Base-by-base conservation (phyloP, 2,329 filamentous ascomycete genomes). In the Cercospora zeina region DNA sequence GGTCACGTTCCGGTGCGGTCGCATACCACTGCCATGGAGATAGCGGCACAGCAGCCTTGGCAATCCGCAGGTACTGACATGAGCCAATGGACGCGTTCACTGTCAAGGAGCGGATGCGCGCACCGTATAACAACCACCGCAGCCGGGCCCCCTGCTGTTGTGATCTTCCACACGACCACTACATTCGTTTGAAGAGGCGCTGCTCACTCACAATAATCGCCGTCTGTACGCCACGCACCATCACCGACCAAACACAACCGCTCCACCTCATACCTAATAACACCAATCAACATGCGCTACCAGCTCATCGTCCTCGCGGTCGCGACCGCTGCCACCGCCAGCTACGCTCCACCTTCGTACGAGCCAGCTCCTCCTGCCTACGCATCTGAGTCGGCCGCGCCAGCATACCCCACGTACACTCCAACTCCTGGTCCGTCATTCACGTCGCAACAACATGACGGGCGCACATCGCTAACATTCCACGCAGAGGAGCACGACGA, bases 131-230 rank as follows among this genome's bases (percentile, higher is more conserved):
- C 33, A 51, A 30, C 31, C 45, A 36, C 19, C 9, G 24, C 42
- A 51, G 45, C 21, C 47, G 21, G 42, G 19, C 45, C 45, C 47
- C 47, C 31, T 51, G 56, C 33, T 47, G 9, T 42, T 50, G 30
- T 58, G 16, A n/a, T 9, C 53, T 30, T 50, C 8, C 56, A 51
- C 31, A 33, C 56, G 31, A 59, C 56, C 19, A 59, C 56, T 24
- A 59, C 56, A 59, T 59, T 59, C 56, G 56, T 59, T 59, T 59
- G 30, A 11, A 51, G 47, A 59, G 45, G 33, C 47, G 56, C 34
- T 31, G 13, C 13, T 24, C 16, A 31, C n/a, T 33, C 31, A 53
- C 27, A 33, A 16, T 34, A 33, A 16, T 34, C 31, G 39, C 42
- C 19, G 16, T 30, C 30, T 33, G 19, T 27, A 21, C 21, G 21